These are phyloP conservation scores for Alternaria alternata DNA, from an alignment of 2,329 filamentous ascomycete genomes.

Conservation along the genomic window DNA sequence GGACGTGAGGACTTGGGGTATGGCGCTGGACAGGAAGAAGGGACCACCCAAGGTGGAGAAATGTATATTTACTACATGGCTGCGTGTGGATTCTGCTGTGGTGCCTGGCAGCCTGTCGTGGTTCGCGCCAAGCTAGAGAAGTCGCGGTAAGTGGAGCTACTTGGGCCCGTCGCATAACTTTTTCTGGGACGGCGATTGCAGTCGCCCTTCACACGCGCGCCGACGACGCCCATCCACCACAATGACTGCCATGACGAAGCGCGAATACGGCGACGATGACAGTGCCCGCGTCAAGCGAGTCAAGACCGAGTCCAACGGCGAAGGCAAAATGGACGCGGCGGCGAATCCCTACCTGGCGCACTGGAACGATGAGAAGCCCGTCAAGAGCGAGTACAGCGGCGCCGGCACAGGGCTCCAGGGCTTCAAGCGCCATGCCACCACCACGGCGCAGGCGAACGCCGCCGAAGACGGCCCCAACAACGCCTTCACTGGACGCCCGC, in stretches of 20 bases:
- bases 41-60: conserved; percentile 11
- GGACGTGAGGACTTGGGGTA: background rate
- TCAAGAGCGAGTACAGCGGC: conserved; percentile 39
- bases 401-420: conserved; percentile 60
- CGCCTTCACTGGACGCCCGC: conserved; percentile 79
- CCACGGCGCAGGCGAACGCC: conserved; percentile 73
- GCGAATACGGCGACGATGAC: conserved; percentile 59
- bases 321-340: conserved; percentile 58
- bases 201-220: conserved; percentile 13
- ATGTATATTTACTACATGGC: conserved; percentile 17
- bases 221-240: conserved; percentile 5
- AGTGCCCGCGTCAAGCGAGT: conserved; percentile 63
- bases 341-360: conserved; percentile 92
- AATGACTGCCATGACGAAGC: conserved; percentile 61
- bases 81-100: conserved; percentile 15
- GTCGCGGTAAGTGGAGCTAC: conserved; percentile 24
- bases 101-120: conserved; percentile 20
- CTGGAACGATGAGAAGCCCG: conserved; percentile 69
- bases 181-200: conserved; percentile 18
- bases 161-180: conserved; percentile 29
- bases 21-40: background rate
- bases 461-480: conserved; percentile 85
- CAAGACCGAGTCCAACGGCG: conserved; percentile 44
- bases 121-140: conserved; percentile 18
- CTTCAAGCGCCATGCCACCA: conserved; percentile 82